Evolutionary conservation across 2,329 filamentous ascomycete species (phyloP).

Genomic region (Gremmenia infestans): DNA sequence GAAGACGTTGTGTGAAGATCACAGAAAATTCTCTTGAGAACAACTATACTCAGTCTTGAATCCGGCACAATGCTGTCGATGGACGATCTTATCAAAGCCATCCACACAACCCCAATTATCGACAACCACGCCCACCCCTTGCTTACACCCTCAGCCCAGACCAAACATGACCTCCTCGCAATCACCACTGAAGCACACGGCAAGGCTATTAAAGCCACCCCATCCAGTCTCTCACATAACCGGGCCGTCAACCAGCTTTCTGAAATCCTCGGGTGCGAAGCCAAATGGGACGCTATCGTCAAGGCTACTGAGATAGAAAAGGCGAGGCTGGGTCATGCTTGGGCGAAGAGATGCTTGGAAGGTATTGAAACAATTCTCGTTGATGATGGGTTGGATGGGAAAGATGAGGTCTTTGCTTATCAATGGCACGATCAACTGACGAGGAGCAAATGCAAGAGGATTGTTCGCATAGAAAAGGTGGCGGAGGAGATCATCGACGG

Average conservation of each 20-base stretch:
- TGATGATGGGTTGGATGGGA: conserved; percentile 66
- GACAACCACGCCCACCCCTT: conserved; percentile 71
- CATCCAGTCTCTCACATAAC: conserved; percentile 61
- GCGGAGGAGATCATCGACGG: conserved; percentile 57
- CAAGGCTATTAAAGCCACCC: conserved; percentile 57
- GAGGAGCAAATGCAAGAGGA: conserved; percentile 59
- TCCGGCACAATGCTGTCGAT: conserved; percentile 5
- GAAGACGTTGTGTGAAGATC: neutral
- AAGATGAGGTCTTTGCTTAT: conserved; percentile 52
- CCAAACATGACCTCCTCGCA: conserved; percentile 46
- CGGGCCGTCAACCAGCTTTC: conserved; percentile 66
- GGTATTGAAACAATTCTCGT: conserved; percentile 71
- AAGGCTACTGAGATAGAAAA: conserved; percentile 24
- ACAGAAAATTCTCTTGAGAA: neutral
- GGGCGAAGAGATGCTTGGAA: conserved; percentile 60
- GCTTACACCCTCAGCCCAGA: conserved; percentile 46
- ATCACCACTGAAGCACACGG: conserved; percentile 71
- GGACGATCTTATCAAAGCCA: conserved; percentile 33
- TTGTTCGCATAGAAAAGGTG: conserved; percentile 72
- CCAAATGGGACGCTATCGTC: conserved; percentile 53
- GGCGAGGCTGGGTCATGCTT: conserved; percentile 39
- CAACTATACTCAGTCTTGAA: neutral
- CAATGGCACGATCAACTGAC: conserved; percentile 64
- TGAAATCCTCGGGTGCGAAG: conserved; percentile 56
- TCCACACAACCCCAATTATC: conserved; percentile 57